These are phyloP conservation scores for Backusella macrospora DNA, from an alignment of 192 early-diverging fungal species.

Conservation along the genomic window DNA sequence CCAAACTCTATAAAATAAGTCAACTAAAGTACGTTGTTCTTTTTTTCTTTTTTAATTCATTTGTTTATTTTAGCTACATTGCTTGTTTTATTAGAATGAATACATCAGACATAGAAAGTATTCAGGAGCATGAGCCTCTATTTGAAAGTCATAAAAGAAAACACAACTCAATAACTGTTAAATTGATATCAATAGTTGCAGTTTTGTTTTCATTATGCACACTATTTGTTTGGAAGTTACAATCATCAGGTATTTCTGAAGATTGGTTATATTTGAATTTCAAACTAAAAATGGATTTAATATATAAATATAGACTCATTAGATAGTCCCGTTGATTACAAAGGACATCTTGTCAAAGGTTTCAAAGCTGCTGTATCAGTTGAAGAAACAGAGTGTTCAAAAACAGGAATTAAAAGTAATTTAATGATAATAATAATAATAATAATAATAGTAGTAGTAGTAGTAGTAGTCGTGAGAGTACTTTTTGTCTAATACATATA, in stretches of 20 bases:
- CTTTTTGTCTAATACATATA: neutral
- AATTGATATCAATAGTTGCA: neutral
- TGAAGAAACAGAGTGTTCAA: conserved; percentile 68
- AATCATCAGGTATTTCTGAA: neutral
- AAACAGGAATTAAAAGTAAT: conserved; percentile 64
- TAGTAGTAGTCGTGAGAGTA: neutral
- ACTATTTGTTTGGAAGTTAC: neutral
- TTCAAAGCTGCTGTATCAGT: conserved; percentile 57
- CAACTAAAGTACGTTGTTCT: neutral
- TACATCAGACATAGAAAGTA: neutral
- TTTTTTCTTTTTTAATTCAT: neutral
- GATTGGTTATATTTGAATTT: neutral
- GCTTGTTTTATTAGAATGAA: neutral
- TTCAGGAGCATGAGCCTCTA: neutral
- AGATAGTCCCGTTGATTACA: neutral
- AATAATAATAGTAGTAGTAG: neutral
- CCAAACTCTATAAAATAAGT: neutral
- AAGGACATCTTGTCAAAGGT: neutral
- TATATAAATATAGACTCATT: neutral
- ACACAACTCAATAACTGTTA: neutral
- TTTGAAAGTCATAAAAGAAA: neutral
- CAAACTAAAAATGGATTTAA: neutral
- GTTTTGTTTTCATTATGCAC: neutral
- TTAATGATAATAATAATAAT: neutral
- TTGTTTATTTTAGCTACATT: neutral